Percentiles rank a stretch among this genome's conserved stretches.
These are phyloP conservation scores for Rhynchosporium graminicola DNA, from an alignment of 2,329 filamentous ascomycete genomes.

Conservation along the genomic window DNA sequence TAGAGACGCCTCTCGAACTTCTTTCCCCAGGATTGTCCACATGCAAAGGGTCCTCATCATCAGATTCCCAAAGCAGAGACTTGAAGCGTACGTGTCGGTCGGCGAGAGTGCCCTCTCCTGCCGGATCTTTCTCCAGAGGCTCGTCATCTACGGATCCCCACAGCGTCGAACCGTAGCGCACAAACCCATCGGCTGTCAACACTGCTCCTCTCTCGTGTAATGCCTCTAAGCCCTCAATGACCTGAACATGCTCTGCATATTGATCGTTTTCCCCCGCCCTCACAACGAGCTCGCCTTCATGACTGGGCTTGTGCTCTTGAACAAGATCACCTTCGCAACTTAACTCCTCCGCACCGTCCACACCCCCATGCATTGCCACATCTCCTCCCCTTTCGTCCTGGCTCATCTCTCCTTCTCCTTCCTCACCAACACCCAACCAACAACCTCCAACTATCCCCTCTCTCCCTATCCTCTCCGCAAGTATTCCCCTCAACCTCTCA, in stretches of 20 bases:
- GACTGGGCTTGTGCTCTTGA: no score
- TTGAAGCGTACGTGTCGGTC: no score
- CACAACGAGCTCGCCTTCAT: no score
- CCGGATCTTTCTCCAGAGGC: no score
- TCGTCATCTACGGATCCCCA: slow-evolving; percentile 5
- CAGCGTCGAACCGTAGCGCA: background rate
- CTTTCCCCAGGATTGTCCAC: background rate
- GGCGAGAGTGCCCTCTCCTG: background rate
- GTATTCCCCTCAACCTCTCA: background rate
- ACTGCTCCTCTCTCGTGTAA: background rate
- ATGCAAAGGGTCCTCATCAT: no score
- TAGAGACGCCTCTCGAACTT: background rate
- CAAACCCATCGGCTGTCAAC: background rate
- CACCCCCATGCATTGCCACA: no score
- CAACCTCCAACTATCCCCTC: background rate
- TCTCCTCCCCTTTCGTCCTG: background rate
- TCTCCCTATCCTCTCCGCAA: background rate
- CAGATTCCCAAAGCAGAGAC: no score
- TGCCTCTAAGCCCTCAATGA: background rate
- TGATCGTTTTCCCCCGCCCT: background rate
- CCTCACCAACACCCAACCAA: background rate
- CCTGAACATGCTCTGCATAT: background rate
- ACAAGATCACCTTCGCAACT: no score
- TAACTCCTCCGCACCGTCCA: no score
- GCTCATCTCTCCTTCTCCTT: background rate